Evolutionary conservation across 768 basidiomycete genomes (phyloP).

Genomic region (Auriscalpium orientale): DNA sequence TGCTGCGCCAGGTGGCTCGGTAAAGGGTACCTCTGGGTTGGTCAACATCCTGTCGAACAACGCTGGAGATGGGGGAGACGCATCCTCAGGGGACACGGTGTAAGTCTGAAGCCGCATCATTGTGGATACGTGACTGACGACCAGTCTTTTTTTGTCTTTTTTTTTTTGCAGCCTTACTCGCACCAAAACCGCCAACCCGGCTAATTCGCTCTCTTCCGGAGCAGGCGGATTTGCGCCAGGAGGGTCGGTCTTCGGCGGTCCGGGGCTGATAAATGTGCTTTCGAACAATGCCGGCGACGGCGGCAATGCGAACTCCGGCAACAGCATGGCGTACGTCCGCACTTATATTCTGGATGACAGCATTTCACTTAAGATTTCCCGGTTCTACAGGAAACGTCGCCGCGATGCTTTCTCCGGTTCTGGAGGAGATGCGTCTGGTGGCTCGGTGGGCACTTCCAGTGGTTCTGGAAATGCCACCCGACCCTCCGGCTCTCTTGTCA

Average conservation of each 20-base stretch:
- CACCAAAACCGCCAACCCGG: background rate
- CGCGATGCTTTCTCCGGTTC: background rate
- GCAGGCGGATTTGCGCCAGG: background rate
- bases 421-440: slow-evolving; percentile 10
- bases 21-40: slow-evolving; percentile 18
- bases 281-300: slow-evolving; percentile 25
- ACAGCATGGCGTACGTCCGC: background rate
- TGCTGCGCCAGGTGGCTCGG: slow-evolving; percentile 15
- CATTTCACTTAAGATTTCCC: no score
- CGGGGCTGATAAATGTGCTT: slow-evolving; percentile 22
- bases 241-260: background rate
- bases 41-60: slow-evolving; percentile 26
- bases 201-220: background rate
- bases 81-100: slow-evolving; percentile 4
- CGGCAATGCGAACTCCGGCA: slow-evolving; percentile 17
- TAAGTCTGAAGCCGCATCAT: background rate
- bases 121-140: background rate
- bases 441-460: slow-evolving; percentile 2
- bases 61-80: slow-evolving; percentile 14
- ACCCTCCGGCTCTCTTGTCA: background rate
- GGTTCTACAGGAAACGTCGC: background rate
- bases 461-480: background rate
- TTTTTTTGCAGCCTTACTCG: no score
- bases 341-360: no score
- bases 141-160: no score